Evolutionary conservation across 2,329 filamentous ascomycete species (phyloP).

Genomic region (Fusarium verticillioides): DNA sequence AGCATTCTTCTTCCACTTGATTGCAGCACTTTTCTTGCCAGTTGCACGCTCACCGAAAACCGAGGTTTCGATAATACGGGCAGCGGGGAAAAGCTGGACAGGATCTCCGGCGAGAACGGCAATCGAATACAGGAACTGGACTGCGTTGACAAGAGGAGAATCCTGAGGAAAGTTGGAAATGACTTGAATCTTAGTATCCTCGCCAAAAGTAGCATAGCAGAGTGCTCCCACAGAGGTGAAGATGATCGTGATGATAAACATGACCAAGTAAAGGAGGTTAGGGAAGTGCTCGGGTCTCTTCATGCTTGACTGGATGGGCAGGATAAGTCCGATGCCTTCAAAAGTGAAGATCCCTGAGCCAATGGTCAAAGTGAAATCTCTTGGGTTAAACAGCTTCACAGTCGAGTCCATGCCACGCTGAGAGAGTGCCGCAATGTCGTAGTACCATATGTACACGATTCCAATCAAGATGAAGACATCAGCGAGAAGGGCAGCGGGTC

Average conservation of each 20-base stretch:
- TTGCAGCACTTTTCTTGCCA: conserved; percentile 71
- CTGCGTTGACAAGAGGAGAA: conserved; percentile 77
- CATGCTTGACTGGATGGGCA: conserved; percentile 83
- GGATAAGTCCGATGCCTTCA: conserved; percentile 80
- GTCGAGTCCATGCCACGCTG: conserved; percentile 66
- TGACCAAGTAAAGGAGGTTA: conserved; percentile 72
- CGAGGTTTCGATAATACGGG: conserved; percentile 75
- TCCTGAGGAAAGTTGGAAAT: conserved; percentile 80
- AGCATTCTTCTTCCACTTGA: conserved; percentile 82
- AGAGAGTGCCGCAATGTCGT: conserved; percentile 69
- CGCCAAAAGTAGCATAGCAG: conserved; percentile 79
- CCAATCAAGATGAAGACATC: conserved; percentile 79
- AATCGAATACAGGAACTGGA: conserved; percentile 79
- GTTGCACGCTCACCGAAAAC: conserved; percentile 73
- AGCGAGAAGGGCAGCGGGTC: conserved; percentile 74
- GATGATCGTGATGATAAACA: conserved; percentile 77
- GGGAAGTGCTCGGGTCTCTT: conserved; percentile 74
- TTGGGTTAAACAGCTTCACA: conserved; percentile 76
- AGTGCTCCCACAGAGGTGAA: conserved; percentile 79
- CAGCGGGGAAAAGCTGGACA: conserved; percentile 79
- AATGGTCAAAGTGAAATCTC: conserved; percentile 75
- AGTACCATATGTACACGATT: conserved; percentile 78
- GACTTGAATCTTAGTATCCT: conserved; percentile 75
- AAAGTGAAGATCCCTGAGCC: conserved; percentile 82
- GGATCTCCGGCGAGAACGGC: conserved; percentile 79